Evolutionary conservation across 2,329 filamentous ascomycete species (phyloP).

Genomic region (Pyrenophora tritici-repentis): DNA sequence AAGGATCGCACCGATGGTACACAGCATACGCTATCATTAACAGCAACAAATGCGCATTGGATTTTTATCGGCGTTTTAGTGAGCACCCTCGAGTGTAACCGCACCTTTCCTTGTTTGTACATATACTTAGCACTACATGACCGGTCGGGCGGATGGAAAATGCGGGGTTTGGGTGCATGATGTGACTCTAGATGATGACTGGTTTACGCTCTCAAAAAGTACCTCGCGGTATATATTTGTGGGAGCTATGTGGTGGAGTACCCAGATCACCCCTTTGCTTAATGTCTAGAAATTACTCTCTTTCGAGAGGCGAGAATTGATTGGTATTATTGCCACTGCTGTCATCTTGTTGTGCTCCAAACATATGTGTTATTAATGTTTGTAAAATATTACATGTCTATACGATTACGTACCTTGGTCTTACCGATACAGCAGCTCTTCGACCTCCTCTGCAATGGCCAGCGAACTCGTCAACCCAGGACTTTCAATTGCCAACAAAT

Average conservation of each 20-base stretch:
- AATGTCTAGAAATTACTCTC: conserved; percentile 9
- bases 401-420: neutral
- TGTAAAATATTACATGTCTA: too few species aligned
- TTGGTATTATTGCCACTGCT: neutral
- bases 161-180: neutral
- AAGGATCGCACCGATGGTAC: neutral
- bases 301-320: conserved; percentile 3
- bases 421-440: conserved; percentile 57
- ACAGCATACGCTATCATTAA: too few species aligned
- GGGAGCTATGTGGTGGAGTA: conserved; percentile 5
- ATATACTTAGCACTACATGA: conserved; percentile 16
- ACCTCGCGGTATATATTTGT: conserved; percentile 1
- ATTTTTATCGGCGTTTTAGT: conserved; percentile 5
- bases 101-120: conserved; percentile 14
- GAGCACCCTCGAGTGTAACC: neutral
- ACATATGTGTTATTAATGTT: too few species aligned
- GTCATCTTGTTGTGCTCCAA: too few species aligned
- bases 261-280: conserved; percentile 9
- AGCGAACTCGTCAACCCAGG: conserved; percentile 86
- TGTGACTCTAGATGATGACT: conserved; percentile 22
- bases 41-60: conserved; percentile 3
- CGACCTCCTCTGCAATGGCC: conserved; percentile 82
- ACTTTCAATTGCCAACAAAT: conserved; percentile 90
- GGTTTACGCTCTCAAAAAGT: conserved; percentile 13
- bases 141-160: conserved; percentile 2